Base-by-base conservation (phyloP, 1,139 yeast genomes). In the Debaryomycetaceae sp. region DNA sequence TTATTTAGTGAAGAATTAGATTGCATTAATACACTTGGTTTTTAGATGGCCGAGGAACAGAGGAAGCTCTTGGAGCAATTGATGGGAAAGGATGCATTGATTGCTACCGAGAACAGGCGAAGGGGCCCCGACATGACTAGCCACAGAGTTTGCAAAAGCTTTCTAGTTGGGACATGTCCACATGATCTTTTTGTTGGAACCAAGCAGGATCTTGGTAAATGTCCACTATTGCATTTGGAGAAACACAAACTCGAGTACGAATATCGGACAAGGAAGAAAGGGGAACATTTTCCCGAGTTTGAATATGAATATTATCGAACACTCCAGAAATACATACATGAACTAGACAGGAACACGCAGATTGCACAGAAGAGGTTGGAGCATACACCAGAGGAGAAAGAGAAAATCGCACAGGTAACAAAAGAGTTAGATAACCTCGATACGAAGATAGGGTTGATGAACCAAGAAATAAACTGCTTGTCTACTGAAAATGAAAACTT, bases 91-190 rank as follows among this genome's bases (percentile, higher is more conserved):
- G 86, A 79, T 37, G 67, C 77, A 13, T 63, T 75, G 42, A 63
- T 70, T 31, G 61, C 70, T 26, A 61, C 73, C 42, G 46, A 63
- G 35, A 46, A 59, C 41, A 46, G 63, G 52, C 46, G 79, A 50
- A 51, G 69, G 59, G 61, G 72, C 49, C 63, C 79, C 32, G 72
- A 73, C n/a, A 63, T 89, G 52, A 71, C 79, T 19, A 86, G 83
- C 45, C 78, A 83, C 14, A 69, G 79, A 36, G 81, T 89, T 9
- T 91, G 98, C 59, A 85, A 86, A 56, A 73, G 87, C 19, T 91
- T 83, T 58, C 60, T 92, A 13, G 88, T 88, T 6, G 96, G 95
- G 1, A 77, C 79, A n/a, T 91, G 98, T 53, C 94, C 96, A 0
- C 87, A 86, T 58, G 96, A 89, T 51, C 59, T 91, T 41, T 85